Percentiles rank a stretch among this genome's conserved stretches.
Conservation (phyloP, 1,139 yeast species). For the Scheffersomyces cryptocercus region DNA sequence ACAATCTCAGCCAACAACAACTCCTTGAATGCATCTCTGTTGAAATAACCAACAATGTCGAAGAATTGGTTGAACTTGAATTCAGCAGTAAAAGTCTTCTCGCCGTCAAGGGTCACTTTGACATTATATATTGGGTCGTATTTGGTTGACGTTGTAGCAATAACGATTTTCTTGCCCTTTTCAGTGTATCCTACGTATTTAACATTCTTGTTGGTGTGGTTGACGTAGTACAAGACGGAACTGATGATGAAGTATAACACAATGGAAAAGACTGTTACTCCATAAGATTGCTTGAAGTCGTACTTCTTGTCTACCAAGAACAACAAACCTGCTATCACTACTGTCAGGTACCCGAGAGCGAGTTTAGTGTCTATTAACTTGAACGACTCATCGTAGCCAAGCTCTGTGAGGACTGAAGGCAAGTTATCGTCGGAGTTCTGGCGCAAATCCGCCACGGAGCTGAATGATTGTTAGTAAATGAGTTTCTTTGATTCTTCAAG, state of each 20-base stretch:
- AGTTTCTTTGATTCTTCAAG: no score
- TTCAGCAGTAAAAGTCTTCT: conserved; percentile 16
- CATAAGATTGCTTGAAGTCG: conserved; percentile 40
- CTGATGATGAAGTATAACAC: conserved; percentile 60
- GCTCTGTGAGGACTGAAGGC: conserved; percentile 43
- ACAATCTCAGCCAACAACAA: conserved; percentile 30
- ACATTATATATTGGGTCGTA: conserved; percentile 48
- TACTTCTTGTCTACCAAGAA: conserved; percentile 67
- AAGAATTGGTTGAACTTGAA: conserved; percentile 47
- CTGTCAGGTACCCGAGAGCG: conserved; percentile 68
- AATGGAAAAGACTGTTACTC: conserved; percentile 33
- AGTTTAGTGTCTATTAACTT: conserved; percentile 61
- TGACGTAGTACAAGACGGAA: conserved; percentile 48
- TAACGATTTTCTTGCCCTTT: conserved; percentile 34
- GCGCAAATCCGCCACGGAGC: conserved; percentile 50
- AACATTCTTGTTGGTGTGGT: conserved; percentile 53
- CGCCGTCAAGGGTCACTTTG: conserved; percentile 24
- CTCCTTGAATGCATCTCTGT: conserved; percentile 37
- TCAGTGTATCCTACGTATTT: conserved; percentile 58
- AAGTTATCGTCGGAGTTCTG: conserved; percentile 53
- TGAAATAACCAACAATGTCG: conserved; percentile 49
- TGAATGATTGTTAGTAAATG: conserved; percentile 1
- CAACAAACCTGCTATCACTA: conserved; percentile 63
- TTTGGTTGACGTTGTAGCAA: conserved; percentile 40
- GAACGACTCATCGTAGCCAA: conserved; percentile 68